These are phyloP conservation scores for Syncephalastrum racemosum DNA, from an alignment of 371 early-diverging fungal species.

Conservation along the genomic window DNA sequence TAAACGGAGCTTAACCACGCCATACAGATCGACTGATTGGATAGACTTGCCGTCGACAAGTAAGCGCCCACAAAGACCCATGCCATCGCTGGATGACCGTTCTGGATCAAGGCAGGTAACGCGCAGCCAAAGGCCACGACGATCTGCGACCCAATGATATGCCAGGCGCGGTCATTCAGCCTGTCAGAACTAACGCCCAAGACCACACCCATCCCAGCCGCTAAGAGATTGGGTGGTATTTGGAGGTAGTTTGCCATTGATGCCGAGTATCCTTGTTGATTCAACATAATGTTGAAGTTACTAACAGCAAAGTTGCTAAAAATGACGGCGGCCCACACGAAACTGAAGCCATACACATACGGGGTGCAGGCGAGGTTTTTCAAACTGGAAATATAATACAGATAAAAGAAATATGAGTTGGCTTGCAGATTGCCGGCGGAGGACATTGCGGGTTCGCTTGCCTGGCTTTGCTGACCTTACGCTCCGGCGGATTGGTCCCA, in stretches of 20 bases:
- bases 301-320: slow-evolving; percentile 5
- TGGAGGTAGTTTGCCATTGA: slow-evolving; percentile 7
- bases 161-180: slow-evolving; percentile 4
- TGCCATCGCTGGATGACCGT: neutral
- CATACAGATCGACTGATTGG: slow-evolving; percentile 2
- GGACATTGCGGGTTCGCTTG: too few species aligned
- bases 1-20: slow-evolving; percentile 7
- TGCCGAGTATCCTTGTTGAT: slow-evolving; percentile 8
- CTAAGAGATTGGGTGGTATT: neutral
- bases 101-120: too few species aligned
- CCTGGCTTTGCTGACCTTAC: too few species aligned
- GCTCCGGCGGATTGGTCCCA: too few species aligned
- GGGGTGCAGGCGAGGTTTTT: slow-evolving; percentile 9
- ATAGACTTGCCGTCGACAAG: slow-evolving; percentile 1
- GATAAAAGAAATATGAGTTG: too few species aligned
- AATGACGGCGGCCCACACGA: slow-evolving; percentile 8
- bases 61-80: slow-evolving; percentile 6
- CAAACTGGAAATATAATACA: slow-evolving; percentile 1
- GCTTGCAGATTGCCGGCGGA: too few species aligned
- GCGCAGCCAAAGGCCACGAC: neutral
- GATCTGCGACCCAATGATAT: neutral
- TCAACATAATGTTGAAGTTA: slow-evolving; percentile 9
- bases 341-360: slow-evolving; percentile 7
- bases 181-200: slow-evolving; percentile 6
- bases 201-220: neutral